phyloP scores from a whole-genome alignment of 768 basidiomycete species.

The Boletus speciosus region DNA sequence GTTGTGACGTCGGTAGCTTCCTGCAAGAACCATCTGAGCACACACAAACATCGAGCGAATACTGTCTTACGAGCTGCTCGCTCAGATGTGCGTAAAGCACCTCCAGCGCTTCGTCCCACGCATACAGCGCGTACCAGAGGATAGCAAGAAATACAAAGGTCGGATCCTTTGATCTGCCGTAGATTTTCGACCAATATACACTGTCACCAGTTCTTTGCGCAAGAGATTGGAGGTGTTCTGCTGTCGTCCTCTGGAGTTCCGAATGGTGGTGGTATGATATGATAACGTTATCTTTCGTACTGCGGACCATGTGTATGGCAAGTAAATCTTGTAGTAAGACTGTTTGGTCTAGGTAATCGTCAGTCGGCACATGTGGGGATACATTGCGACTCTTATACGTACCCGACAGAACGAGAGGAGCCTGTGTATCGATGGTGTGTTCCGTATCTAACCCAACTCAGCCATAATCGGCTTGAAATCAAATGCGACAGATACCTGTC shows the following conservation, averaged over 20 bases:
- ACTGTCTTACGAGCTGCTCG: constrained; percentile 36
- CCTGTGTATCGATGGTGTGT: constrained; percentile 34
- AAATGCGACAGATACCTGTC: constrained; percentile 14
- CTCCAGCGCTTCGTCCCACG: constrained; percentile 61
- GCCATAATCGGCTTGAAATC: not conserved
- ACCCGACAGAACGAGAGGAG: constrained; percentile 28
- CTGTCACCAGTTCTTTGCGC: constrained; percentile 33
- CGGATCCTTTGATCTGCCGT: constrained; percentile 29
- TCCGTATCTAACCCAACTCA: constrained; percentile 12
- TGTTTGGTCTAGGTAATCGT: constrained; percentile 11
- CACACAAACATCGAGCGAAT: not conserved
- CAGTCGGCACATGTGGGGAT: not conserved
- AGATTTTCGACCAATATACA: constrained; percentile 37
- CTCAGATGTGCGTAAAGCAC: constrained; percentile 49
- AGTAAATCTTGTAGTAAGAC: constrained; percentile 35
- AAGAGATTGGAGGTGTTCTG: constrained; percentile 28
- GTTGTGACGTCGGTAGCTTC: constrained; percentile 41
- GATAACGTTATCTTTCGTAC: constrained; percentile 23
- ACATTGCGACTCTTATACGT: not conserved
- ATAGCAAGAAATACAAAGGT: constrained; percentile 37
- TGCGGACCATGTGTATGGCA: constrained; percentile 39
- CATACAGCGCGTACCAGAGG: constrained; percentile 58
- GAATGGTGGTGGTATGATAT: constrained; percentile 37
- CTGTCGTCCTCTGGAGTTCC: constrained; percentile 23
- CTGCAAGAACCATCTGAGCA: constrained; percentile 24